Conservation (phyloP, 2,329 filamentous ascomycete species). For the Scedosporium boydii region DNA sequence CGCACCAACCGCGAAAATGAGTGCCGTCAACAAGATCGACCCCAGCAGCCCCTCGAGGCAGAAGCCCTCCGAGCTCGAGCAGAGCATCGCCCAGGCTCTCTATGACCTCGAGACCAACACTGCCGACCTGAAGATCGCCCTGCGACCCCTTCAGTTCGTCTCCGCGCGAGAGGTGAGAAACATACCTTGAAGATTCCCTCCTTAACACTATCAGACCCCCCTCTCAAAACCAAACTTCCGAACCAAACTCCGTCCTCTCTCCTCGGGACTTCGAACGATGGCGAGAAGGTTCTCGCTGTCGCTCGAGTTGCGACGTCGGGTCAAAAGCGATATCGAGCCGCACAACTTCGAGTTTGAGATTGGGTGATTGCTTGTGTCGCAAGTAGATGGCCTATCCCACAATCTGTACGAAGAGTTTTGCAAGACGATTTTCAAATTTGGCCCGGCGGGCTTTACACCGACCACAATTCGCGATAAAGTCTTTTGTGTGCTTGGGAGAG, state of each 20-base stretch:
- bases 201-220: background rate
- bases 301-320: background rate
- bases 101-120: conserved; percentile 99
- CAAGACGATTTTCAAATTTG: background rate
- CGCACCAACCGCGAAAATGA: conserved; percentile 44
- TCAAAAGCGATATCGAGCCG: background rate
- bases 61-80: conserved; percentile 96
- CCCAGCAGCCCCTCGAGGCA: conserved; percentile 91
- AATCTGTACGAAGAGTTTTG: background rate
- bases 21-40: conserved; percentile 94
- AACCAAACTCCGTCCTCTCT: background rate
- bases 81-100: conserved; percentile 90
- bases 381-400: background rate
- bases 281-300: background rate
- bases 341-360: background rate
- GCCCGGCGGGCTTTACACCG: background rate
- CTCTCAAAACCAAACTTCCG: background rate
- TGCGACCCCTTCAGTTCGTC: conserved; percentile 97
- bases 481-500: background rate
- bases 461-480: background rate
- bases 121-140: conserved; percentile 89
- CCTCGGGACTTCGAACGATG: background rate
- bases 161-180: conserved; percentile 97
- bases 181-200: background rate
- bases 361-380: background rate